Conservation (phyloP, 352 stramenopile species). For the Pilasporangium apinafurcum region DNA sequence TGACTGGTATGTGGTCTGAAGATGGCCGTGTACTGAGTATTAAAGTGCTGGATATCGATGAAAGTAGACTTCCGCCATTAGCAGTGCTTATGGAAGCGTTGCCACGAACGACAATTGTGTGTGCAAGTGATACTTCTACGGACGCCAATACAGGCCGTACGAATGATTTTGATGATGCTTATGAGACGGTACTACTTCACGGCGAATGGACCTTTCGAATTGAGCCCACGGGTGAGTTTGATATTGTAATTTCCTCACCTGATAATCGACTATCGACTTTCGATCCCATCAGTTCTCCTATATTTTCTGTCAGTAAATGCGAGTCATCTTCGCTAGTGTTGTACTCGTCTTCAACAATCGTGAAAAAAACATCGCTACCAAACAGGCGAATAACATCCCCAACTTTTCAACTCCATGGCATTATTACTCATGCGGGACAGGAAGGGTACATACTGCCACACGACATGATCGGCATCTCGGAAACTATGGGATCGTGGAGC, state of each 20-base stretch:
- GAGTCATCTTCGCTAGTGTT: slow-evolving; percentile 2
- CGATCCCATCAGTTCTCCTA: slow-evolving; percentile 8
- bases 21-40: slow-evolving; percentile 38
- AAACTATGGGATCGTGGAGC: slow-evolving; percentile 43
- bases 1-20: slow-evolving; percentile 25
- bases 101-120: slow-evolving; percentile 13
- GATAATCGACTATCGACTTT: too few relatives aligned
- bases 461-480: slow-evolving; percentile 20
- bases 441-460: slow-evolving; percentile 43
- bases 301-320: slow-evolving; percentile 8
- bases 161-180: not conserved
- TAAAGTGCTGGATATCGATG: slow-evolving; percentile 26
- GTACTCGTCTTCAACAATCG: not conserved
- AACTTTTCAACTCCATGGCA: slow-evolving; percentile 30
- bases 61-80: slow-evolving; percentile 21
- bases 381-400: slow-evolving; percentile 7
- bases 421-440: slow-evolving; percentile 38
- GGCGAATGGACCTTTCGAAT: slow-evolving; percentile 21
- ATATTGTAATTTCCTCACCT: not conserved
- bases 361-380: not conserved
- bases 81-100: slow-evolving; percentile 39
- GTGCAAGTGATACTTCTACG: not conserved
- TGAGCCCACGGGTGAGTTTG: slow-evolving; percentile 23
- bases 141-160: not conserved
- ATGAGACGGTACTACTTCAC: not conserved